Base-by-base conservation (phyloP, 768 basidiomycete species). In the Tricholomella constricta region DNA sequence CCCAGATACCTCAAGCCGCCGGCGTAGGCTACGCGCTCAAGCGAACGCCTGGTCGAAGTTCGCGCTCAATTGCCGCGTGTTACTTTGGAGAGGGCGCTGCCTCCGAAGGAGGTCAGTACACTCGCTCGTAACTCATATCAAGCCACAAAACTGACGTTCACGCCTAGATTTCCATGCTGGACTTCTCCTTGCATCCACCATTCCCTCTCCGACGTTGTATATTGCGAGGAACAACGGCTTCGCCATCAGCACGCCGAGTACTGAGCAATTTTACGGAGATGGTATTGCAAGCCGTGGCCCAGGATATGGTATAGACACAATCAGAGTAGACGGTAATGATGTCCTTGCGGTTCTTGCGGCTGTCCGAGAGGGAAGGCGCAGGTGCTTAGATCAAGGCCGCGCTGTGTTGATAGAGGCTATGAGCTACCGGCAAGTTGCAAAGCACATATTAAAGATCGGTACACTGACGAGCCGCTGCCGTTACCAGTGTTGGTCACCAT, bases 71-170 rank as follows among this genome's bases (percentile, higher is more conserved):
- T 44, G 93, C 94, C 0, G 88, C 85, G 9, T 92, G 91, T 45
- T 97, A 85, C 69, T 95, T 96, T 57, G 94, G 94, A 20, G 95
- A 98, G 71, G 94, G 93, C 55, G 92, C 93, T 7, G 92, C 94
- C 2, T 92, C 91, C 2, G 94, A 96, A 71, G 94, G 94, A 52
- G 84, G 84, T 78, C 40, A 14, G 70, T 67, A 14, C 7, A n/a
- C 12, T 25, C 12, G 6, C 27, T 58, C 31, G 3, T 23, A 45
- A 4, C 23, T 15, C 34, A 46, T 27, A 23, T 19, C 49, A 25
- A 51, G 34, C 35, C 27, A 35, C 12, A 52, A 36, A 15, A 36
- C 32, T 32, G 23, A 53, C 20, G 64, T 52, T 68, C 64, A 69
- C 17, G 14, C 66, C 64, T 69, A 71, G 94, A 97, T 69, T 96